phyloP scores from a whole-genome alignment of 2,329 filamentous ascomycete genomes.

The Cadophora malorum region DNA sequence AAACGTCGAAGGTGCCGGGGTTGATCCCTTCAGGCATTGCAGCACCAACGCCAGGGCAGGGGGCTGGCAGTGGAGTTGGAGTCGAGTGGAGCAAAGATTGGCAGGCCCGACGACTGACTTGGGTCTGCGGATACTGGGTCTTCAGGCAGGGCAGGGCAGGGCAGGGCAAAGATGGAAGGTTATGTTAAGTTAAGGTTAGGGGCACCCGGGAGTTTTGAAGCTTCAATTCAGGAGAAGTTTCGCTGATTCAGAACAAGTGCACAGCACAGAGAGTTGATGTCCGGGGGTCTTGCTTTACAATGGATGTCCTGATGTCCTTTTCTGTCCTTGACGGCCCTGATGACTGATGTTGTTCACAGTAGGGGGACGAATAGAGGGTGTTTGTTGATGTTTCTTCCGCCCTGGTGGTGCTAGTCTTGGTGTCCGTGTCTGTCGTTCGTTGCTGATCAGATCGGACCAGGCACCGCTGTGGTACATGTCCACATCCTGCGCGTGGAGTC shows the following conservation, averaged over 20 bases:
- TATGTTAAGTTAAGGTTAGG: not conserved
- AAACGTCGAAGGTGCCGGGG: slow-evolving; percentile 14
- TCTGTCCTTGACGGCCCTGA: not conserved
- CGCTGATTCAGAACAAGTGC: not conserved
- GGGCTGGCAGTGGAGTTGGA: not conserved
- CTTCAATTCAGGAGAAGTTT: not conserved
- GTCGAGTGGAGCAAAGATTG: not conserved
- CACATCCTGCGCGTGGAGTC: slow-evolving; percentile 14
- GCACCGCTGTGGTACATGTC: not conserved
- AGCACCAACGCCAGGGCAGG: not conserved
- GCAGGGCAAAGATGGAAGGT: not conserved
- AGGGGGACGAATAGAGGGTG: not conserved
- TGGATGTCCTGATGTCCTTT: not conserved
- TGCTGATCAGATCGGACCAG: slow-evolving; percentile 15
- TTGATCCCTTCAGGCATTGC: not conserved
- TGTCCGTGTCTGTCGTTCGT: slow-evolving; percentile 14
- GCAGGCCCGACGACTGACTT: slow-evolving; percentile 5
- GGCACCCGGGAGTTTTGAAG: not conserved
- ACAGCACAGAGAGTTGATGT: not conserved
- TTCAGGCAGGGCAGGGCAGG: not conserved
- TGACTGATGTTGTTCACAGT: too few species aligned
- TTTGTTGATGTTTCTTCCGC: slow-evolving; percentile 19
- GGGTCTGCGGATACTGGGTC: not conserved
- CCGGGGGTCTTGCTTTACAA: not conserved
- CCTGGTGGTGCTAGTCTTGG: not conserved